phyloP scores from a whole-genome alignment of 2,329 filamentous ascomycete species.

The Leptosphaerulina australis region DNA sequence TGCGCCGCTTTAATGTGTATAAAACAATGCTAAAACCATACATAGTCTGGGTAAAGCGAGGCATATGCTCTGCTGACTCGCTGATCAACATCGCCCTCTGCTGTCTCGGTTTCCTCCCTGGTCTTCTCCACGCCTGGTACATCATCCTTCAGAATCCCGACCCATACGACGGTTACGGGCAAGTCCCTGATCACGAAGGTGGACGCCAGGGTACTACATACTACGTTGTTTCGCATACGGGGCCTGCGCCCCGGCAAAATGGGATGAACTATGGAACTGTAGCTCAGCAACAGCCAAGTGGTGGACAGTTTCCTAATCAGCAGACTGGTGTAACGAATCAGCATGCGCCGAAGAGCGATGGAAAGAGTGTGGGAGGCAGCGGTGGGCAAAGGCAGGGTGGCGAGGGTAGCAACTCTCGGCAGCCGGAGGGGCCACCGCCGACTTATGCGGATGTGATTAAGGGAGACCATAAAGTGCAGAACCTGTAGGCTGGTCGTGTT shows the following conservation, averaged over 20 bases:
- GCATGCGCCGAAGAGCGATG: slow-evolving; percentile 24
- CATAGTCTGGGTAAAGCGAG: slow-evolving; percentile 93
- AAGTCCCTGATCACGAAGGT: slow-evolving; percentile 60
- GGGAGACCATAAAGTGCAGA: slow-evolving; percentile 88
- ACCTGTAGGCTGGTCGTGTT: slow-evolving; percentile 21
- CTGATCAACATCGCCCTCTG: slow-evolving; percentile 95
- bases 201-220: slow-evolving; percentile 39
- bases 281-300: slow-evolving; percentile 39
- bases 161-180: slow-evolving; percentile 65
- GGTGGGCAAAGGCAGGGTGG: too few relatives aligned
- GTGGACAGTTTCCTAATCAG: slow-evolving; percentile 52
- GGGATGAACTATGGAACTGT: slow-evolving; percentile 51
- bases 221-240: slow-evolving; percentile 36
- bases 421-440: slow-evolving; percentile 66
- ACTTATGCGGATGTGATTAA: slow-evolving; percentile 89
- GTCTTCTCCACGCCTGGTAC: slow-evolving; percentile 95
- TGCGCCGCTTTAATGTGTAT: not conserved
- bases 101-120: slow-evolving; percentile 67
- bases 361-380: too few relatives aligned
- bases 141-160: slow-evolving; percentile 93
- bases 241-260: slow-evolving; percentile 48
- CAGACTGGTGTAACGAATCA: slow-evolving; percentile 45
- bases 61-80: slow-evolving; percentile 89
- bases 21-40: slow-evolving; percentile 17
- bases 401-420: slow-evolving; percentile 36